Evolutionary conservation across 805 yeast genomes (phyloP).

Genomic region (Barnettozyma siamensis): DNA sequence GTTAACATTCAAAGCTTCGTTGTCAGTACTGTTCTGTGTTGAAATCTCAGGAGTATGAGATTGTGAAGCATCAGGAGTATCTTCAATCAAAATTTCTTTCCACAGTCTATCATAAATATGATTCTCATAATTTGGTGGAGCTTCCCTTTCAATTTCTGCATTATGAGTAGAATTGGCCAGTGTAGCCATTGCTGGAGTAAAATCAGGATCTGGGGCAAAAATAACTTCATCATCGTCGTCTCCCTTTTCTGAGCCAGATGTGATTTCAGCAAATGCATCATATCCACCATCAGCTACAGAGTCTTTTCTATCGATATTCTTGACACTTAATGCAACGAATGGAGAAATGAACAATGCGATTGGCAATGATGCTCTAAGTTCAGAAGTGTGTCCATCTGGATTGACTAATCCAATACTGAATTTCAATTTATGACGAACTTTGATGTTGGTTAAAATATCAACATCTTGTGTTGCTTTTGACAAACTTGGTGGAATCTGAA

Average conservation of each 20-base stretch:
- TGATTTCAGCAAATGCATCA: constrained; percentile 23
- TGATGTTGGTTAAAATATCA: constrained; percentile 58
- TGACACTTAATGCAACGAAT: constrained; percentile 65
- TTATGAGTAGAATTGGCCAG: constrained; percentile 14
- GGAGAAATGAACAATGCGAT: constrained; percentile 73
- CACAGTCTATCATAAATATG: constrained; percentile 79
- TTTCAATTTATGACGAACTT: constrained; percentile 84
- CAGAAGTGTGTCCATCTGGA: constrained; percentile 91
- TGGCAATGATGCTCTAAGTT: constrained; percentile 86
- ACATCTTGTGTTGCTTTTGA: constrained; percentile 84
- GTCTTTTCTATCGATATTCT: constrained; percentile 23
- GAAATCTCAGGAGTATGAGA: constrained; percentile 27
- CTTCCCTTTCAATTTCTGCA: constrained; percentile 45
- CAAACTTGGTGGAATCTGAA: constrained; percentile 68
- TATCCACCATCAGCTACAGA: constrained; percentile 19
- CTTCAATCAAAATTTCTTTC: constrained; percentile 45
- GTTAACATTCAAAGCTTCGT: constrained; percentile 25
- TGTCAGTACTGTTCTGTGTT: constrained; percentile 17
- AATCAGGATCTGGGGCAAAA: constrained; percentile 33
- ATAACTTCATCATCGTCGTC: constrained; percentile 34
- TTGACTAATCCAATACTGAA: constrained; percentile 74
- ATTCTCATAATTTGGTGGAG: constrained; percentile 81
- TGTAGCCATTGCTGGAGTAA: constrained; percentile 18
- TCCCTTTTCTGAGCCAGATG: constrained; percentile 20
- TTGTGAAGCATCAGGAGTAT: constrained; percentile 28